Percentiles rank a stretch among this genome's conserved stretches.
phyloP scores from a whole-genome alignment of 2,329 filamentous ascomycete species.

The Neonectria sp. region DNA sequence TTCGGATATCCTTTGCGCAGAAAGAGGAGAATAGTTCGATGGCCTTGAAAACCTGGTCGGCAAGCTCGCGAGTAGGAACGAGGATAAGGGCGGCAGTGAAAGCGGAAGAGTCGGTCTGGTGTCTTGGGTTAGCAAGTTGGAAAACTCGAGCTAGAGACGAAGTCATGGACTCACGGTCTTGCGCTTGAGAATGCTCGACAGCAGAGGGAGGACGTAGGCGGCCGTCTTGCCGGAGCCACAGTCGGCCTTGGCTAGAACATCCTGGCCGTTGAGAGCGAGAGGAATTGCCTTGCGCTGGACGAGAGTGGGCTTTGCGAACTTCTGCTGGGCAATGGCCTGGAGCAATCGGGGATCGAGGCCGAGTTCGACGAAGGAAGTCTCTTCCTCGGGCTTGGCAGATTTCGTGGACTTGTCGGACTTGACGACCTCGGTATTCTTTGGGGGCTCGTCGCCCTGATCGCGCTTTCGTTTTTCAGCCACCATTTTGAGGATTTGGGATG shows the following conservation, averaged over 20 bases:
- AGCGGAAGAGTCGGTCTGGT: slow-evolving; percentile 64
- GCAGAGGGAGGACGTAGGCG: slow-evolving; percentile 92
- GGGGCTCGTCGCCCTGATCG: slow-evolving; percentile 68
- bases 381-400: slow-evolving; percentile 45
- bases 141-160: not conserved
- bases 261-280: slow-evolving; percentile 86
- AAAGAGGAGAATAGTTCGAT: slow-evolving; percentile 84
- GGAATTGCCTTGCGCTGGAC: slow-evolving; percentile 93
- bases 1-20: slow-evolving; percentile 86
- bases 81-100: slow-evolving; percentile 86
- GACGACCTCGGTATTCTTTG: slow-evolving; percentile 48
- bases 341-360: slow-evolving; percentile 88
- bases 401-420: slow-evolving; percentile 46
- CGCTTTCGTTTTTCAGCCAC: slow-evolving; percentile 69
- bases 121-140: slow-evolving; percentile 24
- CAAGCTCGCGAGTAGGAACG: slow-evolving; percentile 94
- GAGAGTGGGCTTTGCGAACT: slow-evolving; percentile 88
- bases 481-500: slow-evolving; percentile 36
- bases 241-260: slow-evolving; percentile 92
- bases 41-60: slow-evolving; percentile 88
- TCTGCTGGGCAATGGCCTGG: slow-evolving; percentile 87
- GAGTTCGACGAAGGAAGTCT: slow-evolving; percentile 79
- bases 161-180: slow-evolving; percentile 70
- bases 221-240: slow-evolving; percentile 98
- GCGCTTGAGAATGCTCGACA: slow-evolving; percentile 85